Base-by-base conservation (phyloP, 305 asterid species). In the Caryopteris hybrid region DNA sequence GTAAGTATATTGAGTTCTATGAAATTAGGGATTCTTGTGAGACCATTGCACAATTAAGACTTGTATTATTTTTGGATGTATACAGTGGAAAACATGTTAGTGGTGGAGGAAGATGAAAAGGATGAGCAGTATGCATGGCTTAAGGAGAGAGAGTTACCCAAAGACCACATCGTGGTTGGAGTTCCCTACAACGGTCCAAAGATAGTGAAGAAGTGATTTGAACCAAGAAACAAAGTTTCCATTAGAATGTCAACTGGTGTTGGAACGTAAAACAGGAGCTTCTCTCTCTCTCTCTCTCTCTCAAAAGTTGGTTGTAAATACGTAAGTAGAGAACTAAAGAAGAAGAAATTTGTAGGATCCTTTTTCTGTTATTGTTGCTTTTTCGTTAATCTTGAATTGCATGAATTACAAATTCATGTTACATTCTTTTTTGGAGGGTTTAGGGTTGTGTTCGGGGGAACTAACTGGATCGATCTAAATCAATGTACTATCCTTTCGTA, bases 71-170 rank as follows among this genome's bases (percentile, higher is more conserved):
- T 25, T 25, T 14, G 8, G 21, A 39, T 22, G 1, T 59, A 13
- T 59, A 13, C 80, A 86, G 87, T 45, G 20, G 78, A 71, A 41
- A 77, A 74, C 1, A 3, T 52, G n/a, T 18, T 54, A 6, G 54
- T 69, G 64, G 43, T 62, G 0, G 85, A 72, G 34, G 88, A 79
- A 47, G 85, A 72, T 29, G 88, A 79, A 47, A 79, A 79, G 50
- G 57, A 69, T 61, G 87, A 70, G 27, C 72, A 72, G 0, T 82
- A 85, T 66, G 91, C 82, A 34, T 92, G 97, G 98, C 96, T 92
- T 20, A 64, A 70, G 81, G 96, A 89, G 73, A 81, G 85, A 74
- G 98, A 87, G 52, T 83, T 39, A 60, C 97, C 97, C 0, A 80
- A 83, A 64, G 96, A 88, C 13, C 77, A 81, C 1, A 57, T 46